Conservation (phyloP, 495 filamentous ascomycete genomes). For the Thozetella sp. region DNA sequence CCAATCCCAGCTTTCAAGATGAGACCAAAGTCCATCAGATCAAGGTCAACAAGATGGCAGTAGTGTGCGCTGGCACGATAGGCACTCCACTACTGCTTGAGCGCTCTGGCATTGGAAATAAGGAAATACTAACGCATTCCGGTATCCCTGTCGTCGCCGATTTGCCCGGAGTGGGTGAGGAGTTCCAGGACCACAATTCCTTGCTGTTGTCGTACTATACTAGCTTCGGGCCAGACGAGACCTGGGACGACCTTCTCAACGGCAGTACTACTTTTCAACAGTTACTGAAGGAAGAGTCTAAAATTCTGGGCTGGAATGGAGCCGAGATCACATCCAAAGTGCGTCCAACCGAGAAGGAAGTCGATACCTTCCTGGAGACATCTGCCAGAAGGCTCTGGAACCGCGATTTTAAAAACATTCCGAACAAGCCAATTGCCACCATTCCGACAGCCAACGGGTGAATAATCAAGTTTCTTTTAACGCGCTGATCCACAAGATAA, state of each 20-base stretch:
- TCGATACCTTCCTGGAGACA: not conserved
- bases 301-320: not conserved
- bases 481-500: not conserved
- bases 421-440: not conserved
- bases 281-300: not conserved
- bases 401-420: not conserved
- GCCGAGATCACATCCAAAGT: not conserved
- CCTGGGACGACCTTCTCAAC: not conserved
- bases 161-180: not conserved
- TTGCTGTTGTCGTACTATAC: not conserved
- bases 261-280: not conserved
- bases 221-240: not conserved
- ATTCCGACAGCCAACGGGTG: not conserved
- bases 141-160: not conserved
- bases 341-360: not conserved
- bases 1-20: conserved; percentile 22
- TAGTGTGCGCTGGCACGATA: not conserved
- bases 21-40: not conserved
- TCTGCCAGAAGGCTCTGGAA: not conserved
- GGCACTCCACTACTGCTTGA: not conserved
- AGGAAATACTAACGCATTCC: not conserved
- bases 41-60: not conserved
- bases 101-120: not conserved
- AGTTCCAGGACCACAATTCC: not conserved
- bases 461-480: not conserved